Evolutionary conservation across 2,329 filamentous ascomycete genomes (phyloP).

Genomic region (Lachnellula hyalina): DNA sequence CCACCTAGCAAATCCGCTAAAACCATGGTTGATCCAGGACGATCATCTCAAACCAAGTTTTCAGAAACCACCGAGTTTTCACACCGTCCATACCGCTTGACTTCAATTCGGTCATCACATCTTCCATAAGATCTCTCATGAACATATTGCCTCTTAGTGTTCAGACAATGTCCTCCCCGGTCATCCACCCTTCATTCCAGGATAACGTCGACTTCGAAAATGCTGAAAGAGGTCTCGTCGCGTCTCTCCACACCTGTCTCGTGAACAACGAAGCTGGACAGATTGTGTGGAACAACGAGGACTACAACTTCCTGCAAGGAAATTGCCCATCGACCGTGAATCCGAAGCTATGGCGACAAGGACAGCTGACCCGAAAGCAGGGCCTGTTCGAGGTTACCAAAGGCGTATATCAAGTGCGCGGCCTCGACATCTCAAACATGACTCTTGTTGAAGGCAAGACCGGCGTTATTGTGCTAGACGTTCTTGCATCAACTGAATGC

Average conservation of each 20-base stretch:
- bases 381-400: constrained; percentile 34
- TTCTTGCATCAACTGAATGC: constrained; percentile 34
- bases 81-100: not conserved
- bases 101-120: not conserved
- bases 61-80: too few species aligned
- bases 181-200: not conserved
- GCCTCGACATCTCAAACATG: constrained; percentile 38
- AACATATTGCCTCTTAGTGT: not conserved
- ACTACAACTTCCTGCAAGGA: constrained; percentile 29
- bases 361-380: constrained; percentile 29
- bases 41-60: too few species aligned
- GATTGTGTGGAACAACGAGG: constrained; percentile 29
- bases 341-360: constrained; percentile 34
- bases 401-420: constrained; percentile 38
- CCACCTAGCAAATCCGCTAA: too few species aligned
- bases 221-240: not conserved
- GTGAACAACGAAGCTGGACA: not conserved
- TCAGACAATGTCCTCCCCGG: not conserved
- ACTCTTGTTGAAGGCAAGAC: constrained; percentile 35
- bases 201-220: not conserved
- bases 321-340: constrained; percentile 28
- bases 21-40: too few species aligned
- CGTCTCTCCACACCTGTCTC: not conserved
- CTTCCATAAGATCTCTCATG: not conserved
- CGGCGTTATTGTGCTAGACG: constrained; percentile 37